Evolutionary conservation across 2,329 filamentous ascomycete genomes (phyloP).

Genomic region (Aureobasidium sp.): DNA sequence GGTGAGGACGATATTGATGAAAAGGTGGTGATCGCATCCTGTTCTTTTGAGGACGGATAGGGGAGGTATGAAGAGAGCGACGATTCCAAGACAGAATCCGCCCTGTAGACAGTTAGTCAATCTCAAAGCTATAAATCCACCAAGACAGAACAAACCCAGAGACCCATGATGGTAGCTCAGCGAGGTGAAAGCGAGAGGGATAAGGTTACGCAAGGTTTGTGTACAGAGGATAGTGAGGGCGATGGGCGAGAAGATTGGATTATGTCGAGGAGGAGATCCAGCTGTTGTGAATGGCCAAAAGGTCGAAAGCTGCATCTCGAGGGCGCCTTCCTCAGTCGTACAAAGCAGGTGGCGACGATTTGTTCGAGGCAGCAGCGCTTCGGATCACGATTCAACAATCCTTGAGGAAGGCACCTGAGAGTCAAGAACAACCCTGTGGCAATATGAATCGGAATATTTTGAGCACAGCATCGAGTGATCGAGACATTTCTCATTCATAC

Average conservation of each 20-base stretch:
- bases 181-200: not conserved
- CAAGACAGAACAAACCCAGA: not conserved
- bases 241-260: not conserved
- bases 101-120: conserved; percentile 4
- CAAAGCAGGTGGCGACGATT: too few relatives aligned
- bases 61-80: conserved; percentile 81
- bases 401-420: too few relatives aligned
- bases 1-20: conserved; percentile 85
- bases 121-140: too few relatives aligned
- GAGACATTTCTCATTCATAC: too few relatives aligned
- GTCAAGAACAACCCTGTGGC: too few relatives aligned
- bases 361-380: too few relatives aligned
- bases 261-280: not conserved
- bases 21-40: conserved; percentile 71
- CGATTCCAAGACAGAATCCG: conserved; percentile 33
- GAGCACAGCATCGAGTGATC: too few relatives aligned
- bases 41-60: conserved; percentile 84
- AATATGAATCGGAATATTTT: too few relatives aligned
- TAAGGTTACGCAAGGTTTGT: too few relatives aligned
- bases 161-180: not conserved
- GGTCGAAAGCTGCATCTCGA: not conserved
- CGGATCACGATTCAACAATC: too few relatives aligned
- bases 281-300: too few relatives aligned
- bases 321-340: not conserved
- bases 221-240: not conserved